Conservation (phyloP, 306 rosid genomes). For the Boehmeria nivea region DNA sequence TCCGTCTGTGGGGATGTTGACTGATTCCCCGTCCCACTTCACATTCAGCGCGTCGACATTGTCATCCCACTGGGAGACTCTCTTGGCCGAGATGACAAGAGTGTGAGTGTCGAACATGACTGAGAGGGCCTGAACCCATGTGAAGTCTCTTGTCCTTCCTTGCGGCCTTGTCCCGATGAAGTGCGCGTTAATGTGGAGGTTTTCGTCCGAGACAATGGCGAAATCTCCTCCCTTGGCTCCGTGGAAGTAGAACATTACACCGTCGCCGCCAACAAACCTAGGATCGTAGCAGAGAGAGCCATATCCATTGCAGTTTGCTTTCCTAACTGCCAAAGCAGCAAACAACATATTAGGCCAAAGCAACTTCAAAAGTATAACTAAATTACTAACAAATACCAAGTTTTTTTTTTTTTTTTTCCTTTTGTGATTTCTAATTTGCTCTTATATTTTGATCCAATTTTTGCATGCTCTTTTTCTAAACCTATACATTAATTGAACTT, state of each 20-base stretch:
- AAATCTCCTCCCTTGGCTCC: constrained; percentile 70
- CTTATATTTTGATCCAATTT: too few relatives aligned
- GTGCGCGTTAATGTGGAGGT: constrained; percentile 69
- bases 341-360: too few relatives aligned
- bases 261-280: constrained; percentile 74
- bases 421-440: too few relatives aligned
- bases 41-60: constrained; percentile 45
- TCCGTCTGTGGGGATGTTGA: constrained; percentile 38
- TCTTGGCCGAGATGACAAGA: constrained; percentile 58
- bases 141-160: constrained; percentile 74
- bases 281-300: constrained; percentile 84
- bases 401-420: too few relatives aligned
- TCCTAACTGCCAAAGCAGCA: constrained; percentile 65
- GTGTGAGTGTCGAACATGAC: constrained; percentile 64
- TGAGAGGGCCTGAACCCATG: constrained; percentile 77
- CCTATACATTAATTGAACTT: too few relatives aligned
- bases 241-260: constrained; percentile 82
- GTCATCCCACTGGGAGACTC: constrained; percentile 57
- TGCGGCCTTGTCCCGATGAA: constrained; percentile 64
- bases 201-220: constrained; percentile 55
- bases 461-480: too few relatives aligned
- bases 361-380: too few relatives aligned
- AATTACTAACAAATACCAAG: too few relatives aligned
- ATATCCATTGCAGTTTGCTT: constrained; percentile 62
- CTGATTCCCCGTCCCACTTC: constrained; percentile 50